Base-by-base conservation (phyloP, 371 early-diverging fungal species). In the Mucor indicus region DNA sequence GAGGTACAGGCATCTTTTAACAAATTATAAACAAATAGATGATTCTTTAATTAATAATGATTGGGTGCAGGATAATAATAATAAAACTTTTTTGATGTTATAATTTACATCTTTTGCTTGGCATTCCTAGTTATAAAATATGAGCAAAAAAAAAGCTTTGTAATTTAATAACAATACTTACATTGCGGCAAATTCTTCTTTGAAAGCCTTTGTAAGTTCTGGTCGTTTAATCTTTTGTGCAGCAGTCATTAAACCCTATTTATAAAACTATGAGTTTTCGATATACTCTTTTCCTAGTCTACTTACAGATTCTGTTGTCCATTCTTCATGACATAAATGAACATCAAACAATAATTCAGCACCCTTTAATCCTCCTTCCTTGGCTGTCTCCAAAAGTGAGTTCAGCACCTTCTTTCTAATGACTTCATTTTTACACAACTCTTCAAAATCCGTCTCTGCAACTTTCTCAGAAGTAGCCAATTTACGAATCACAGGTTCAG, bases 201-300 rank as follows among this genome's bases (percentile, higher is more conserved):
- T 65, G 63, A 86, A 90, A 17, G 59, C 55, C 31, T 77, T 69
- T 41, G 80, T 66, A 40, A 93, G 78, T 27, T 85, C 89, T 36
- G 78, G 78, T 48, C 96, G 83, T 71, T 92, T 90, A 27, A 95
- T 60, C 72, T 96, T 96, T 72, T 86, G 86, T 9, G 96, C 91
- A 7, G 95, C 91, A 11, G 96, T 96, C 66, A 91, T 60, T 36
- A 83, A 31, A 19, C 76, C 68, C 60, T 69, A 51, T 30, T 36
- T 13, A 42, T 4, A 33, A 11, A 33, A n/a, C n/a, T n/a, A n/a
- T n/a, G n/a, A n/a, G n/a, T n/a, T n/a, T n/a, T n/a, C n/a, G n/a
- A n/a, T n/a, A n/a, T n/a, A n/a, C n/a, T n/a, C n/a, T n/a, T n/a
- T n/a, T n/a, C n/a, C n/a, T n/a, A 44, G 1, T 10, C 3, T 63